Conservation (phyloP, 208 protist genomes). For the Trypanosoma cruzi region DNA sequence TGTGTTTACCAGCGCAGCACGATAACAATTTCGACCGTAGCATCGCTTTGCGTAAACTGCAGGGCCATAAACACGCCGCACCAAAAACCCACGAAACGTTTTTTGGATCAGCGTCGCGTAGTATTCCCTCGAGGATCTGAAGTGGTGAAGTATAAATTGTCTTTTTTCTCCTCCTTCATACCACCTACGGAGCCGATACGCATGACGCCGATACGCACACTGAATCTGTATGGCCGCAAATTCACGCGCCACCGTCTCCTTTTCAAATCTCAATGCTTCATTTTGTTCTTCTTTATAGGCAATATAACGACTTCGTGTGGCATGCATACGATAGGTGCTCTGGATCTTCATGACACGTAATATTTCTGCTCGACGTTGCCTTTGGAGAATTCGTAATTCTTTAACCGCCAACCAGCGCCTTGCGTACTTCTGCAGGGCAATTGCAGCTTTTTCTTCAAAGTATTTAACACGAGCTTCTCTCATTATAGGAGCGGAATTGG, state of each 20-base stretch:
- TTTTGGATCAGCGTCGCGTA: conserved; percentile 84
- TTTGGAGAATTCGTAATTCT: conserved; percentile 35
- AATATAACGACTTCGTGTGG: conserved; percentile 28
- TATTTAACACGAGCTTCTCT: conserved; percentile 17
- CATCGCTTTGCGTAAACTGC: conserved; percentile 52
- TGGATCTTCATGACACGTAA: conserved; percentile 44
- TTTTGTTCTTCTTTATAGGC: conserved; percentile 14
- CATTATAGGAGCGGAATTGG: conserved; percentile 21
- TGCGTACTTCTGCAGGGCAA: conserved; percentile 70
- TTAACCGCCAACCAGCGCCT: conserved; percentile 62
- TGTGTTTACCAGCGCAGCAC: conserved; percentile 39
- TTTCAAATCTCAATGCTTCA: conserved; percentile 7
- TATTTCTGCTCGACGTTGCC: conserved; percentile 33
- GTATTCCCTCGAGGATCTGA: conserved; percentile 59
- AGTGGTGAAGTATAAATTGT: conserved; percentile 60
- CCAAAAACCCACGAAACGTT: conserved; percentile 63
- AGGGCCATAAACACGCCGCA: conserved; percentile 47
- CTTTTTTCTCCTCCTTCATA: conserved; percentile 37
- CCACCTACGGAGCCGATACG: conserved; percentile 41
- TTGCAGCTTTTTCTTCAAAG: conserved; percentile 40
- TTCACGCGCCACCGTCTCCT: conserved; percentile 22
- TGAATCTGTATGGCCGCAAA: conserved; percentile 76
- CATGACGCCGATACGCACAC: conserved; percentile 68
- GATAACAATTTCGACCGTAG: conserved; percentile 74
- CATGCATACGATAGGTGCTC: conserved; percentile 43